phyloP scores from a whole-genome alignment of 148 eudicot species.

The Tetragonia tetragonoides region DNA sequence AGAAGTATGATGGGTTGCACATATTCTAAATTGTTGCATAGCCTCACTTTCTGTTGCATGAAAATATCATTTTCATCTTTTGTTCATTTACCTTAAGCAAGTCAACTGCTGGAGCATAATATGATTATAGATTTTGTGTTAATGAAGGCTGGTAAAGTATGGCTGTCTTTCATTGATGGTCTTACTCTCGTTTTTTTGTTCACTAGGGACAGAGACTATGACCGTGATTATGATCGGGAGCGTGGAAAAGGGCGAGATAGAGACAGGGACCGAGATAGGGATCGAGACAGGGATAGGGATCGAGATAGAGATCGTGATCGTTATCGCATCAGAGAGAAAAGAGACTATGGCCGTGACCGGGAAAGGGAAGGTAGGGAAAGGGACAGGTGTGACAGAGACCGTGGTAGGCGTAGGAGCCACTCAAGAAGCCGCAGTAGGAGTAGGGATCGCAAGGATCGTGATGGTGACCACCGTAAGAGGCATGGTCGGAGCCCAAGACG shows the following conservation, averaged over 20 bases:
- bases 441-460: slow-evolving; percentile 67
- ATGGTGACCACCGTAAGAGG: slow-evolving; percentile 57
- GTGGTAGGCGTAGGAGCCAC: slow-evolving; percentile 72
- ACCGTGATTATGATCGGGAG: slow-evolving; percentile 40
- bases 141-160: background rate
- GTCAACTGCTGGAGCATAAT: background rate
- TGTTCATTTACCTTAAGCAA: background rate
- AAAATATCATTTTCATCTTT: background rate
- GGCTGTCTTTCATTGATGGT: background rate
- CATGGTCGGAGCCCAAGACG: slow-evolving; percentile 57
- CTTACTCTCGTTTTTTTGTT: background rate
- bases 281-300: slow-evolving; percentile 39
- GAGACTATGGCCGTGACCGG: slow-evolving; percentile 63
- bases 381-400: slow-evolving; percentile 75
- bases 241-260: slow-evolving; percentile 44
- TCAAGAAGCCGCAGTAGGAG: slow-evolving; percentile 94
- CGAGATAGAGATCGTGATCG: slow-evolving; percentile 51
- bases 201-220: slow-evolving; percentile 42
- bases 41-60: background rate
- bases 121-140: background rate
- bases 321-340: slow-evolving; percentile 62
- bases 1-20: slow-evolving; percentile 89
- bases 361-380: slow-evolving; percentile 53
- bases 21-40: background rate
- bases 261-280: slow-evolving; percentile 45